These are phyloP conservation scores for Amanita jacksonii DNA, from an alignment of 768 basidiomycete genomes.

Conservation along the genomic window DNA sequence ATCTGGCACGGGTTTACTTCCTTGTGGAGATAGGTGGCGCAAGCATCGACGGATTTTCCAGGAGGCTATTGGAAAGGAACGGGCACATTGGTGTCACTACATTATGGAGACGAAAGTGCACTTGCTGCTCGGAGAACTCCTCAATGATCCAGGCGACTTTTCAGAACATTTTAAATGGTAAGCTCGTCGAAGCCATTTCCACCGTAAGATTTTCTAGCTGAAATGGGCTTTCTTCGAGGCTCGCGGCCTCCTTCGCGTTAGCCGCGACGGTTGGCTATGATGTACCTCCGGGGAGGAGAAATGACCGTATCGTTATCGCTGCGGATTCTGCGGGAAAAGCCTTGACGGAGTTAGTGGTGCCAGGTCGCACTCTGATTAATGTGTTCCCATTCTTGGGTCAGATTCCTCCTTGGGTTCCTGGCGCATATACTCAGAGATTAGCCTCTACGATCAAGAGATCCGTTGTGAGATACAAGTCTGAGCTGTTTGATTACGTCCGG, in stretches of 20 bases:
- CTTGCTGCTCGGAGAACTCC: too few species aligned
- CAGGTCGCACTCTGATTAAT: slow-evolving; percentile 1
- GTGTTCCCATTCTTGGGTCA: background rate
- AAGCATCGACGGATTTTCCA: too few species aligned
- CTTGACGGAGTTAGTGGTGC: background rate
- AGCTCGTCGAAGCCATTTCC: background rate
- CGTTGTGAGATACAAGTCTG: background rate
- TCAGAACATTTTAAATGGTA: too few species aligned
- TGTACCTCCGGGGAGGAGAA: too few species aligned
- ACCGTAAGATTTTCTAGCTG: slow-evolving; percentile 7
- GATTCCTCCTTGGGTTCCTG: slow-evolving; percentile 9
- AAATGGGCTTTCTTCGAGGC: background rate
- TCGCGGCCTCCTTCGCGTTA: too few species aligned
- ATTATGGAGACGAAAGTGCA: background rate
- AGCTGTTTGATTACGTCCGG: background rate
- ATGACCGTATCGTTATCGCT: too few species aligned
- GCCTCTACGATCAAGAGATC: background rate
- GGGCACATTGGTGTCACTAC: background rate
- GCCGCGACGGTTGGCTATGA: too few species aligned
- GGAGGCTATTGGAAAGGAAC: too few species aligned
- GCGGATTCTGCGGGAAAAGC: too few species aligned
- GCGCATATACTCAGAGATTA: slow-evolving; percentile 4
- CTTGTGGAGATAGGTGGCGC: too few species aligned
- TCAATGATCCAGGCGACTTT: too few species aligned
- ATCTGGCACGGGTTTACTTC: too few species aligned